Conservation (phyloP, 1,284 basidiomycete genomes). For the Pyrrhoderma noxium region DNA sequence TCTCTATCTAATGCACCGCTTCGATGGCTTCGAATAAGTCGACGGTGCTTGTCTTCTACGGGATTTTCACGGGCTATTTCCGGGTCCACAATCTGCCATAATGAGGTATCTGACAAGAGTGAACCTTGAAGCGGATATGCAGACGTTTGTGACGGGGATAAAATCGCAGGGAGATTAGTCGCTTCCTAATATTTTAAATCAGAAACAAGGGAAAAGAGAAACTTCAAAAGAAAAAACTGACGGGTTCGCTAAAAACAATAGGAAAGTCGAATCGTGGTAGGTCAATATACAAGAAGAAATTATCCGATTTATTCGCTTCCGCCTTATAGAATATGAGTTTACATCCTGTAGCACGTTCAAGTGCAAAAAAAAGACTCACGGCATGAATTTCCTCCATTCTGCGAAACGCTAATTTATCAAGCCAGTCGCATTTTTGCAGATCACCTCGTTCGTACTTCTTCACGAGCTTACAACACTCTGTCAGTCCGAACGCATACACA, state of each 20-base stretch:
- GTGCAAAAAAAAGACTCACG: conserved; percentile 37
- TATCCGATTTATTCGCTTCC: conserved; percentile 83
- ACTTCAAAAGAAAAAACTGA: conserved; percentile 28
- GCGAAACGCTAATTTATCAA: conserved; percentile 88
- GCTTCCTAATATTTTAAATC: conserved; percentile 9
- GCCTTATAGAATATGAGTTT: conserved; percentile 38
- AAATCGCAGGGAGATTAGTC: conserved; percentile 27
- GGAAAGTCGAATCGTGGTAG: conserved; percentile 97
- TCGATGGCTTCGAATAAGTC: conserved; percentile 90
- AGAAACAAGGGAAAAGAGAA: conserved; percentile 16
- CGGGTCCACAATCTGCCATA: conserved; percentile 92
- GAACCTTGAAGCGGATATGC: conserved; percentile 39
- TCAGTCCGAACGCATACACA: not conserved
- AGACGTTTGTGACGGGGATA: conserved; percentile 30
- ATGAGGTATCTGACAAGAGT: conserved; percentile 54
- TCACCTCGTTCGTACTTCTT: conserved; percentile 96
- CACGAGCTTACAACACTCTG: conserved; percentile 55
- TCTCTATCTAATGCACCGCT: conserved; percentile 94
- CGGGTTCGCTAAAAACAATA: conserved; percentile 90
- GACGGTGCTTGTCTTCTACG: conserved; percentile 94
- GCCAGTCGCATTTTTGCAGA: conserved; percentile 91
- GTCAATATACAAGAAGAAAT: conserved; percentile 91
- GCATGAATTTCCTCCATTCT: conserved; percentile 92
- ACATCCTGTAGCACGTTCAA: not conserved
- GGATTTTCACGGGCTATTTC: conserved; percentile 89